Evolutionary conservation across 108 stramenopile species (phyloP), one percentile per base, ranked within the genome.

Genomic region (Phaeodactylum tricornutum): DNA sequence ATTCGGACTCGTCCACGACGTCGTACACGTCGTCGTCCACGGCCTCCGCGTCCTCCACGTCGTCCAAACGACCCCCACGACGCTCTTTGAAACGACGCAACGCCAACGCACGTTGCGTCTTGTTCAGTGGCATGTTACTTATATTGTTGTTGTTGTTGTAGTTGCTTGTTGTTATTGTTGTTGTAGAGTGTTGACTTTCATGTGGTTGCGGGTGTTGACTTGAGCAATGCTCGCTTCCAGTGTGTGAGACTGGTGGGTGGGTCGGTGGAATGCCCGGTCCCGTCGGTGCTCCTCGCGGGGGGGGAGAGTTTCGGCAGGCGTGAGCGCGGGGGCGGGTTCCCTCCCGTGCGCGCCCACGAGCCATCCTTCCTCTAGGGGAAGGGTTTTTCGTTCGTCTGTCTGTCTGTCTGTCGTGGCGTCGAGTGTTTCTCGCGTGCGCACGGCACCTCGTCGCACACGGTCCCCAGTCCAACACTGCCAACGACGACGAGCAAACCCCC

Each of bases 1-100:
- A 97, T 53, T 95, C 71, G 3, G 75, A 71, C 53, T 99, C 95
- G 31, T 76, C 74, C 42, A 96, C 71, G 28, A 69, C 49, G 34
- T 96, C 95, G 56, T 91, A 97, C 22, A 99, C 75, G 49, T 85
- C 79, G 16, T 86, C 85, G n/a, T 67, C 59, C 24, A 50, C 43
- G 20, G 73, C 65, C 24, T 66, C 72, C 23, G 57, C 51, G 5
- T 59, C 4, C 2, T 53, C 55, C 1, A 52, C 53, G 38, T 39
- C 21, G 6, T 17, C 47, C 2, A 34, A 20, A 36, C 35, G 1
- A 7, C 47, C 38, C 31, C 45, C 25, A 3, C 53, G 53, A 26
- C 20, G 45, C 5, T 46, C 14, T 14, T 27, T 22, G 45, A 23
- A 27, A 20, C 45, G 21, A 12, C 4, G 24, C 45, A 46, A 46